Conservation (phyloP, 495 filamentous ascomycete species). For the Bathelium albidoporum region DNA sequence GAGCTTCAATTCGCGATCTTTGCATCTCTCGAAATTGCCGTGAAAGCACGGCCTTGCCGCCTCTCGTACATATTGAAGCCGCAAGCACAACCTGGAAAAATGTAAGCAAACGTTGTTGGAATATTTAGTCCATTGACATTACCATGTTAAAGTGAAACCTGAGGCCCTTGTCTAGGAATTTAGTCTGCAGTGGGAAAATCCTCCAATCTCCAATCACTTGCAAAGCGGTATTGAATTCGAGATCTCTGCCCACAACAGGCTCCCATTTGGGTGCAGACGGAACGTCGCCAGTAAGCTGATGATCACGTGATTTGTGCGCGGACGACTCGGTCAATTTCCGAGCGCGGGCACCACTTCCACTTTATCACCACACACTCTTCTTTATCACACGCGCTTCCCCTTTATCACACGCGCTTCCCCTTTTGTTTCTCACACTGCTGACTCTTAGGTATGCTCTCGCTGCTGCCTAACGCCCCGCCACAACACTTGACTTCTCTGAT, state of each 20-base stretch:
- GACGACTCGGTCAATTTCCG: not conserved
- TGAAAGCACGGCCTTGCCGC: slow-evolving; percentile 93
- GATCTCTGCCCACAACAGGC: not conserved
- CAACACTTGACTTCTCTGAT: no score
- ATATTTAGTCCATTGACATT: slow-evolving; percentile 2
- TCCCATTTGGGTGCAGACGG: not conserved
- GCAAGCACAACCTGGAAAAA: slow-evolving; percentile 78
- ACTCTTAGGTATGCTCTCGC: not conserved
- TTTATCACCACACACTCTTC: no score
- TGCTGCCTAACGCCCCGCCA: not conserved
- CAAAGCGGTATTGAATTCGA: not conserved
- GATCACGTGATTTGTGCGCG: not conserved
- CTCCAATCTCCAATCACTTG: no score
- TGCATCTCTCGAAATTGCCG: slow-evolving; percentile 95
- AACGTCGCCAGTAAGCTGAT: not conserved
- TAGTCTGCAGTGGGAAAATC: no score
- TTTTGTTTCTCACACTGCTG: not conserved
- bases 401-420: not conserved
- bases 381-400: not conserved
- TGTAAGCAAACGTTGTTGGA: slow-evolving; percentile 10
- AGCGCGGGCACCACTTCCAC: no score
- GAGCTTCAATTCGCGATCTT: slow-evolving; percentile 86
- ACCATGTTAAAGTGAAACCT: no score
- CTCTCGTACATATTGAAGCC: slow-evolving; percentile 96
- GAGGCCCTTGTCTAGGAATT: no score